Evolutionary conservation across 2,329 filamentous ascomycete species (phyloP), one percentile per base, ranked within the genome.

Genomic region (Zasmidium angulare): DNA sequence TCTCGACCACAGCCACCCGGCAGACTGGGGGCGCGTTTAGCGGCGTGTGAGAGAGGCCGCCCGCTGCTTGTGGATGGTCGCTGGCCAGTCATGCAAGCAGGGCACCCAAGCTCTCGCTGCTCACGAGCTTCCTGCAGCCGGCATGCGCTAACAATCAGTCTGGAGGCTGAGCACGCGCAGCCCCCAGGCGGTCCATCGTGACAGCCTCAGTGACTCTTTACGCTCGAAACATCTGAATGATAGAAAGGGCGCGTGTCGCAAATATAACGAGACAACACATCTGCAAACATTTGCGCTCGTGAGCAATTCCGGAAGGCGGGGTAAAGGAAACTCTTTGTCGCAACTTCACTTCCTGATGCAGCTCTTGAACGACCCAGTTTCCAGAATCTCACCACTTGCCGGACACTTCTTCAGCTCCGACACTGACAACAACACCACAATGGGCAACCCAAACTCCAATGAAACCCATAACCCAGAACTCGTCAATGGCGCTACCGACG

Each of bases 381-480:
- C 49, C 49, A 51, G 49, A 20, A 51, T 51, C 52, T 46, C 52
- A 46, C 52, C 49, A 9, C 43, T 58, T 22, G 31, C 23, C 24
- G 52, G 55, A 43, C 23, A 40, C 52, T 14, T 46, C 47, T 10
- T 40, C 56, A 54, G 40, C n/a, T n/a, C n/a, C n/a, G n/a, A n/a
- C n/a, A n/a, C n/a, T n/a, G n/a, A n/a, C 12, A 21, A 31, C 31
- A 11, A 21, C 52, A 6, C 7, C 40, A 40, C 50, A 1, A 36
- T 20, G 21, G 14, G 26, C 56, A 50, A 23, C 29, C 43, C 20
- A 20, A 31, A 47, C 29, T 23, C 19, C 43, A 54, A 50, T 29
- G 49, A 24, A 26, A 58, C 21, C 43, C 47, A 56, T 29, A 21
- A 43, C 31, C 59, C 50, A 19, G 21, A 53, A 50, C 51, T 59